Evolutionary conservation across 176 grass and related monocot genomes (phyloP), one percentile per base, ranked within the genome.

Genomic region (Poa annua): DNA sequence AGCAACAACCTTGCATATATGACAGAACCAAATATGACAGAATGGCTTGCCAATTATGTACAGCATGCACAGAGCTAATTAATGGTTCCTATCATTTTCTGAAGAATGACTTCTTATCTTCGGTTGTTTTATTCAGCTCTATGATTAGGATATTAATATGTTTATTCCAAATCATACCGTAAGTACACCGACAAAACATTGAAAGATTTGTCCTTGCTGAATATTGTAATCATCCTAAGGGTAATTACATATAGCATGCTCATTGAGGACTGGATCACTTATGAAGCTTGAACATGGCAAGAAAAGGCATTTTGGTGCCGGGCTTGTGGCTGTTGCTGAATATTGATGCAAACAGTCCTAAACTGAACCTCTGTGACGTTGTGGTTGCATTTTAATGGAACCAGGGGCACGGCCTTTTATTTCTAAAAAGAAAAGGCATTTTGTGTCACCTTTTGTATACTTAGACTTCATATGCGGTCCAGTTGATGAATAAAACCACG

Each of bases 1-100:
- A 83, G 88, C 88, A 90, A 90, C 88, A 35, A 13, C 13, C 5
- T 61, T 79, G 33, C 8, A 90, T 76, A 51, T 70, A 54, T 74
- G 32, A 62, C 53, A 59, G 29, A 83, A 72, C n/a, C 24, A 32
- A 86, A 65, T 81, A 42, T 71, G 36, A 51, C 49, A 48, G 11
- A 85, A 76, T 2, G 29, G 36, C 50, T 80, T 81, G 62, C n/a
- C 49, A 59, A 10, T 42, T 84, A 66, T 61, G 15, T 79, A 68
- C 60, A 47, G 72, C 34, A 71, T 77, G 54, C 13, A 35, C 7
- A 21, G 26, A 50, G 74, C 50, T 79, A 33, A 80, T 29, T 74
- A 19, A 16, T 77, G 59, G n/a, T 87, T 87, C 4, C 38, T 77
- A 41, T 70, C 47, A 74, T 51, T 33, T 51, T 74, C 71, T 51